These are phyloP conservation scores for Wilhelminamyces savonicus DNA, from an alignment of 805 yeast genomes.

Conservation along the genomic window DNA sequence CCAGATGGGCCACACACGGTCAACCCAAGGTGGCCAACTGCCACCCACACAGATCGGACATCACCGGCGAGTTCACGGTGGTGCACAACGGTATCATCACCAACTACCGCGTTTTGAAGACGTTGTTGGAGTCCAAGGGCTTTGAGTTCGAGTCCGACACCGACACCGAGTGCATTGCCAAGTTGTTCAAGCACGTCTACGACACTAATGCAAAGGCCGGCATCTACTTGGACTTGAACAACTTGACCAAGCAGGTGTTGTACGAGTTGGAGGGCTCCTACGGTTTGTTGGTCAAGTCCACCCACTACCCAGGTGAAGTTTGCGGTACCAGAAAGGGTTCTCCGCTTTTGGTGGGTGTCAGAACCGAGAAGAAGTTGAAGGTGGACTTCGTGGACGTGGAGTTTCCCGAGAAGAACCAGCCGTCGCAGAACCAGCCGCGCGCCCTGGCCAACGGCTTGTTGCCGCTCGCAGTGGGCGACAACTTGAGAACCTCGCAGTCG, in stretches of 20 bases:
- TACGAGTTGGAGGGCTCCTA: slow-evolving; percentile 96
- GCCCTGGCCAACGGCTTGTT: slow-evolving; percentile 25
- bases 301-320: slow-evolving; percentile 91
- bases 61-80: slow-evolving; percentile 73
- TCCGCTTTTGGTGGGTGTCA: slow-evolving; percentile 94
- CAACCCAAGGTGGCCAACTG: slow-evolving; percentile 81
- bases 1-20: slow-evolving; percentile 99
- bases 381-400: slow-evolving; percentile 98
- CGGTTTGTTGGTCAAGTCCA: slow-evolving; percentile 87
- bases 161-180: slow-evolving; percentile 97
- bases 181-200: slow-evolving; percentile 84
- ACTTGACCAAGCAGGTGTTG: slow-evolving; percentile 86
- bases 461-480: slow-evolving; percentile 50
- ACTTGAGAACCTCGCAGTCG: slow-evolving; percentile 83
- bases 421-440: slow-evolving; percentile 9
- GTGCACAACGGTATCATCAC: slow-evolving; percentile 99
- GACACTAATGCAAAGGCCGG: slow-evolving; percentile 71
- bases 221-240: slow-evolving; percentile 77
- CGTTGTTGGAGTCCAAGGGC: slow-evolving; percentile 75
- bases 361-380: slow-evolving; percentile 89
- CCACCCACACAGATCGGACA: slow-evolving; percentile 94
- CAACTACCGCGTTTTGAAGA: slow-evolving; percentile 85
- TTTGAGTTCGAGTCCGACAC: slow-evolving; percentile 84
- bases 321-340: slow-evolving; percentile 98
- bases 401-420: slow-evolving; percentile 62